These are phyloP conservation scores for Globisporangium paddicum DNA, from an alignment of 352 stramenopile genomes.

Conservation along the genomic window DNA sequence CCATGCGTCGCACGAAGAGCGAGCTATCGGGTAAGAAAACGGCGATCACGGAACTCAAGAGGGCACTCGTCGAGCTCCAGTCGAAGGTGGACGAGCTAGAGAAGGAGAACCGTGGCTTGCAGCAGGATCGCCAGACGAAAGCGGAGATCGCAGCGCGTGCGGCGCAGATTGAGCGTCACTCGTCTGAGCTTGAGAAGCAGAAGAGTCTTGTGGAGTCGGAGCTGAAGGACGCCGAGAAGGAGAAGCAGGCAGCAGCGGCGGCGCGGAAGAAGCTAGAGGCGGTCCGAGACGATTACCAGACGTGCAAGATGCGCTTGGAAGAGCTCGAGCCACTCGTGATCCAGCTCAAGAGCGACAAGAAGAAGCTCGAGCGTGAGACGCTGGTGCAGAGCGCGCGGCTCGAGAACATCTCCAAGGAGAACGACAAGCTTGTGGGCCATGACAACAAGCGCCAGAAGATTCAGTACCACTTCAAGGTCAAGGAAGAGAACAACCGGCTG, in stretches of 20 bases:
- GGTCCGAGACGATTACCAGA: conserved; percentile 16
- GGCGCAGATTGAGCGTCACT: conserved; percentile 18
- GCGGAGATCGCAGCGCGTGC: conserved; percentile 10
- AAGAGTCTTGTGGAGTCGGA: conserved; percentile 19
- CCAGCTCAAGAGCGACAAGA: conserved; percentile 29
- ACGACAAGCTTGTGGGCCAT: conserved; percentile 74
- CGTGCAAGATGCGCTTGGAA: conserved; percentile 8
- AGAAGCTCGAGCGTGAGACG: conserved; percentile 37
- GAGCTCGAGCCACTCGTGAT: conserved; percentile 18
- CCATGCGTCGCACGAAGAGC: neutral
- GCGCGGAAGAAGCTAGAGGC: conserved; percentile 22
- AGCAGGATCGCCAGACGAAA: conserved; percentile 16
- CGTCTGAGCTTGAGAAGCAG: conserved; percentile 17
- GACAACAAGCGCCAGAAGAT: conserved; percentile 82
- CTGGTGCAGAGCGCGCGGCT: conserved; percentile 17
- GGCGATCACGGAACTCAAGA: conserved; percentile 21
- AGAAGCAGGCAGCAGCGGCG: conserved; percentile 13
- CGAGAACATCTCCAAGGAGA: conserved; percentile 39
- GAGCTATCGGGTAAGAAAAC: conserved; percentile 7
- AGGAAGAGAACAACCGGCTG: conserved; percentile 80
- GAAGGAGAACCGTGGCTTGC: conserved; percentile 19
- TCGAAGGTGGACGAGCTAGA: conserved; percentile 22
- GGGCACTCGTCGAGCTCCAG: conserved; percentile 2
- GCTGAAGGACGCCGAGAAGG: conserved; percentile 21
- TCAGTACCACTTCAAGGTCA: conserved; percentile 77